Conservation (phyloP, 805 yeast genomes). For the Ogataea zsoltii region DNA sequence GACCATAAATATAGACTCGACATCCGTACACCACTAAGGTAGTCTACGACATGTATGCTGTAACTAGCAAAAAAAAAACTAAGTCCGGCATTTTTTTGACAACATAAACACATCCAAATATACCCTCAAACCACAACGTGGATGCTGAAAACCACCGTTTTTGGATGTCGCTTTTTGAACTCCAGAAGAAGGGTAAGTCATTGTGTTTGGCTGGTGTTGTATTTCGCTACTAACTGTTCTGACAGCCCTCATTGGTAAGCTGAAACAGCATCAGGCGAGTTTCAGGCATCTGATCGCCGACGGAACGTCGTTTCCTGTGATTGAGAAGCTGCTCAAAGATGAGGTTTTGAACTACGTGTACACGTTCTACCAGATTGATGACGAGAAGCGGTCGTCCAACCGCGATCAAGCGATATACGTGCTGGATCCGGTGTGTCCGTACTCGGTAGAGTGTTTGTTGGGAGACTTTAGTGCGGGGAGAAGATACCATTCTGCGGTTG, state of each 20-base stretch:
- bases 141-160: neutral
- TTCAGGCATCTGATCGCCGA: conserved; percentile 34
- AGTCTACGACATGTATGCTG: too few species aligned
- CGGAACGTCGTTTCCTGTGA: conserved; percentile 28
- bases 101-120: neutral
- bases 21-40: too few species aligned
- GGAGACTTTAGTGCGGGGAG: conserved; percentile 70
- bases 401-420: conserved; percentile 73
- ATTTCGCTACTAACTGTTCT: conserved; percentile 1
- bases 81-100: too few species aligned
- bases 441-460: conserved; percentile 70
- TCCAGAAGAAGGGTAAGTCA: conserved; percentile 28
- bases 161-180: conserved; percentile 19
- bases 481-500: conserved; percentile 75
- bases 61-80: too few species aligned
- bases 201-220: conserved; percentile 3
- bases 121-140: neutral
- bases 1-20: too few species aligned
- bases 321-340: conserved; percentile 27
- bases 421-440: conserved; percentile 60
- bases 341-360: conserved; percentile 32
- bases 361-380: conserved; percentile 33
- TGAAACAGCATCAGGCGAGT: conserved; percentile 21
- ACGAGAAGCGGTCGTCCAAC: conserved; percentile 29
- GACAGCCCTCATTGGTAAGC: conserved; percentile 22